A percentile compares a stretch with the other conserved stretches of the same genome.
Evolutionary conservation across 257 asterid genomes (phyloP).

Genomic region (Ballota nigra): DNA sequence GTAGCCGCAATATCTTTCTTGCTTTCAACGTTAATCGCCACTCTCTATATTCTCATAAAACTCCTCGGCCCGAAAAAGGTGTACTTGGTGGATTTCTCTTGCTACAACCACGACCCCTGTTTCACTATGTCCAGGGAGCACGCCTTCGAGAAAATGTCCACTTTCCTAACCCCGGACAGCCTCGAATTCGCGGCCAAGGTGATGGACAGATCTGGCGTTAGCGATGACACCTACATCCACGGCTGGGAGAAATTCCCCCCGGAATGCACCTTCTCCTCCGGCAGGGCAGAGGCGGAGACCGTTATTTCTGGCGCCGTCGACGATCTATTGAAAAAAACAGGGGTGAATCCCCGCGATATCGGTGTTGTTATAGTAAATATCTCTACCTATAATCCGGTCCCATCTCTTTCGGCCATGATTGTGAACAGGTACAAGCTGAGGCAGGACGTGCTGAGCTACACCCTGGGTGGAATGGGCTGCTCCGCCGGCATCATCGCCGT

Average conservation of each 20-base stretch:
- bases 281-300: constrained; percentile 31
- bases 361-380: constrained; percentile 41
- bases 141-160: background rate
- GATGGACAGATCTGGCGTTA: constrained; percentile 21
- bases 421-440: constrained; percentile 35
- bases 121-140: background rate
- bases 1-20: background rate
- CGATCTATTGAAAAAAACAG: constrained; percentile 31
- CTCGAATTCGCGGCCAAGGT: background rate
- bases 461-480: constrained; percentile 50
- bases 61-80: background rate
- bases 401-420: constrained; percentile 47
- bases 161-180: background rate
- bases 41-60: background rate
- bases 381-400: constrained; percentile 37
- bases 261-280: constrained; percentile 18
- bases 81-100: constrained; percentile 29
- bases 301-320: constrained; percentile 39
- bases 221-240: background rate
- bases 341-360: constrained; percentile 33
- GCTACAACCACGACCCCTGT: constrained; percentile 28
- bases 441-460: constrained; percentile 30
- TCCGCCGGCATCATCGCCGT: constrained; percentile 42
- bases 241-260: constrained; percentile 12
- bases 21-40: background rate